Evolutionary conservation across 208 protist genomes (phyloP), one percentile per base, ranked within the genome.

Genomic region (Porcisia hertigi): DNA sequence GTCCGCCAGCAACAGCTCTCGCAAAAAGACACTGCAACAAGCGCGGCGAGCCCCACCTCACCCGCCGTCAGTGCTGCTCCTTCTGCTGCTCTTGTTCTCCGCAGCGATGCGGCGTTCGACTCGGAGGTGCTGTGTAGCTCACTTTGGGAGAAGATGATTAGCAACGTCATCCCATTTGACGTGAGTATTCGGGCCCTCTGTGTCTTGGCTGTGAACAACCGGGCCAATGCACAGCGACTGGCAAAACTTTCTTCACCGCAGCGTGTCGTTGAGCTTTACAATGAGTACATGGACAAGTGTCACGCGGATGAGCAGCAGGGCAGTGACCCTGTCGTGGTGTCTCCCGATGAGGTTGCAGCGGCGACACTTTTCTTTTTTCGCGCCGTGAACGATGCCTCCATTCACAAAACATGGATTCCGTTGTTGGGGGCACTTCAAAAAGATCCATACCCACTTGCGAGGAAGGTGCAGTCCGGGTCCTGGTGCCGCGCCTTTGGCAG

Each of bases 141-240:
- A 1, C 54, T 95, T 7, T 91, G 88, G 77, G 81, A 90, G n/a
- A 97, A 93, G 77, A 87, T 93, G 80, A 30, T 89, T 43, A 84
- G 77, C 64, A 82, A 73, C 36, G 88, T 97, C 18, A 83, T 97
- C 20, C 93, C 93, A n/a, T 97, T 90, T 64, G 91, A 97, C 54
- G 88, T 94, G 16, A 86, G 85, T 45, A 84, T 93, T 11, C 87
- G 88, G 20, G 84, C 84, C 3, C 82, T 97, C 60, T 92, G 88
- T 67, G 84, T 95, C 30, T 84, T 97, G 59, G 91, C 88, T 0
- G 76, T 83, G 14, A 84, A 83, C 41, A 85, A 86, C 63, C 72
- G 66, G 3, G 59, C 52, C 1, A 97, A 97, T 69, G 88, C 88
- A 16, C 55, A 71, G 65, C 70, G 83, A 3, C 62, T 97, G 47